phyloP scores from a whole-genome alignment of 805 yeast genomes.

The Ogataea henricii region DNA sequence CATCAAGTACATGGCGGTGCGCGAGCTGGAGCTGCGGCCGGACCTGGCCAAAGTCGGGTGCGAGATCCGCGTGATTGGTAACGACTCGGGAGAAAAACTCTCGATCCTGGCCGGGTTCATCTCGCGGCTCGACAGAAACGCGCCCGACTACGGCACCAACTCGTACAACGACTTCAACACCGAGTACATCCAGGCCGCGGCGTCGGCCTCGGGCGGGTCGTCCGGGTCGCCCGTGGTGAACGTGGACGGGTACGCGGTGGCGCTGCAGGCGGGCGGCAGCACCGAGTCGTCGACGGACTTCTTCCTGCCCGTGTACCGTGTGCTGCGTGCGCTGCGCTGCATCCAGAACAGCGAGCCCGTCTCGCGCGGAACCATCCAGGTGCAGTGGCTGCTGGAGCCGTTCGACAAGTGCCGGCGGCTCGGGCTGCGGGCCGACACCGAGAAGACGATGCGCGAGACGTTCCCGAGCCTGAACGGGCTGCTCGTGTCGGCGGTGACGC shows the following conservation, averaged over 20 bases:
- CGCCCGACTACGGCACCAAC: constrained; percentile 88
- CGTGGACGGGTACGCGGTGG: constrained; percentile 83
- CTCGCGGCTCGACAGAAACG: constrained; percentile 84
- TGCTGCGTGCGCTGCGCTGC: constrained; percentile 76
- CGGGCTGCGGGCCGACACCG: constrained; percentile 77
- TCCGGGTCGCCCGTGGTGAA: constrained; percentile 96
- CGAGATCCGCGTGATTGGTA: constrained; percentile 93
- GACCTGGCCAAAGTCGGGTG: constrained; percentile 88
- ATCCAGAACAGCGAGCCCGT: constrained; percentile 59
- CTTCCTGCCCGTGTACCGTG: constrained; percentile 83
- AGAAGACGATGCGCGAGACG: constrained; percentile 60
- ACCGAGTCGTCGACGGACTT: constrained; percentile 92
- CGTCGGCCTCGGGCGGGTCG: constrained; percentile 94
- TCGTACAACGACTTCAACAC: constrained; percentile 93
- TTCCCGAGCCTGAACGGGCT: constrained; percentile 80
- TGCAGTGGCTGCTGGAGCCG: constrained; percentile 84
- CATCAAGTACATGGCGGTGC: constrained; percentile 73
- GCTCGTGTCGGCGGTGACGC: constrained; percentile 76
- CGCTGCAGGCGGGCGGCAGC: constrained; percentile 92
- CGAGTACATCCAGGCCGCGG: constrained; percentile 94
- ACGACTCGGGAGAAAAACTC: constrained; percentile 93
- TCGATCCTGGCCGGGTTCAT: constrained; percentile 87
- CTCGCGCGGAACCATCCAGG: constrained; percentile 90
- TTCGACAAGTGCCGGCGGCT: constrained; percentile 88
- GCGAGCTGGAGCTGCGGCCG: constrained; percentile 69